phyloP scores from a whole-genome alignment of 805 yeast genomes.

The Zygoascus flipseniorum region DNA sequence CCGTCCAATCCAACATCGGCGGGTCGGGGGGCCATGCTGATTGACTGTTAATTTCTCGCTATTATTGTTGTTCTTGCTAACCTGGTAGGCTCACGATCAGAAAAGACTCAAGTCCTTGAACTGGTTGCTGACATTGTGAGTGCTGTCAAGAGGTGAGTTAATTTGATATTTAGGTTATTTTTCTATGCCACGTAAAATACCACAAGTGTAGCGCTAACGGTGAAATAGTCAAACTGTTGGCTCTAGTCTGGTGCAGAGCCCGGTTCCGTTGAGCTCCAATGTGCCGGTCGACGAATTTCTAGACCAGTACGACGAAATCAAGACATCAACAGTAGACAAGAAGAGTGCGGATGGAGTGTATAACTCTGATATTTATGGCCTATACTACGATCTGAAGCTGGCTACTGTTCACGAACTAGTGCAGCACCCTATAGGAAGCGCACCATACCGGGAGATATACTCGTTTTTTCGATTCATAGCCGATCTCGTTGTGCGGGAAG shows the following conservation, averaged over 20 bases:
- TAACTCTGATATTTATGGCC: conserved; percentile 7
- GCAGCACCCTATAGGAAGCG: conserved; percentile 21
- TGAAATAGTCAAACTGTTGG: background rate
- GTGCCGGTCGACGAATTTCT: background rate
- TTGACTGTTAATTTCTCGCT: too few species aligned
- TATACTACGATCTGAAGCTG: conserved; percentile 25
- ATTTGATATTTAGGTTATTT: background rate
- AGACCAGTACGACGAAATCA: conserved; percentile 1
- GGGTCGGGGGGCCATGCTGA: too few species aligned
- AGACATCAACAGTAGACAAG: conserved; percentile 3
- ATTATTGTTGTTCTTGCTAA: background rate
- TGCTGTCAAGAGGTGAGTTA: background rate
- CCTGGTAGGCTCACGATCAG: background rate
- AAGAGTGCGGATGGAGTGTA: conserved; percentile 7
- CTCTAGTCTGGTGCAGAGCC: background rate
- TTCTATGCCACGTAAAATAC: too few species aligned
- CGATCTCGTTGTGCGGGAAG: conserved; percentile 28
- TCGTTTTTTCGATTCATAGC: conserved; percentile 24
- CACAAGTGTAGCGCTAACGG: too few species aligned
- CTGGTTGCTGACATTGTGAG: background rate
- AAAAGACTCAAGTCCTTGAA: background rate
- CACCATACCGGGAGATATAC: conserved; percentile 19
- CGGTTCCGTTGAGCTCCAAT: background rate
- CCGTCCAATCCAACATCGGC: too few species aligned
- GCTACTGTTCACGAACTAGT: conserved; percentile 21